These are phyloP conservation scores for Mesembryanthemum crystallinum DNA, from an alignment of 148 eudicot species.

Conservation along the genomic window DNA sequence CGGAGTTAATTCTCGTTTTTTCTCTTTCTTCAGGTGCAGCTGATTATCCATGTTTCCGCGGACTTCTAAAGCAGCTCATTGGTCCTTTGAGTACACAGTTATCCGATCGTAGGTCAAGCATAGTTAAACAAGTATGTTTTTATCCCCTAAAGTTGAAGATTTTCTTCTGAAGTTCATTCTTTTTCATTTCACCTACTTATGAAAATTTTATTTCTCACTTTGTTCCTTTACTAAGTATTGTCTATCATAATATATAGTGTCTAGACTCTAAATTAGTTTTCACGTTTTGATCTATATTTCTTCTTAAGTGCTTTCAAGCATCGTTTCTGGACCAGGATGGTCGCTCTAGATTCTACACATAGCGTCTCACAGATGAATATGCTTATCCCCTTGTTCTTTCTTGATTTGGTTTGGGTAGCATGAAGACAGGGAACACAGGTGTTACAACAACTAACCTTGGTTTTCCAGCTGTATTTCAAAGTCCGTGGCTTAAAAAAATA, in stretches of 20 bases:
- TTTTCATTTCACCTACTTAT: not conserved
- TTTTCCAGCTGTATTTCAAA: not conserved
- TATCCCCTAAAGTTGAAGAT: not conserved
- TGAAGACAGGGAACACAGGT: not conserved
- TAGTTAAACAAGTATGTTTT: constrained; percentile 78
- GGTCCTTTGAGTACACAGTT: constrained; percentile 83
- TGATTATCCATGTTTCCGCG: constrained; percentile 88
- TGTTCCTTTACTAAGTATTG: not conserved
- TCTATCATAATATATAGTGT: not conserved
- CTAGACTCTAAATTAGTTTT: not conserved
- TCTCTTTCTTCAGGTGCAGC: constrained; percentile 54
- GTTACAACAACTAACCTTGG: not conserved
- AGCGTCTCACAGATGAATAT: not conserved
- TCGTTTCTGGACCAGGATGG: not conserved
- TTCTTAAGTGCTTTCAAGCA: not conserved
- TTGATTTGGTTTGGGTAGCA: not conserved
- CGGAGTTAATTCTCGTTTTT: not conserved
- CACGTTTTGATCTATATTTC: not conserved
- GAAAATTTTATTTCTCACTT: not conserved
- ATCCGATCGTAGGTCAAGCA: constrained; percentile 90
- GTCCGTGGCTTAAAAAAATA: too few relatives aligned
- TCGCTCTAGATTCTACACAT: not conserved
- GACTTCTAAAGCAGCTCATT: constrained; percentile 85
- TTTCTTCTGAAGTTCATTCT: not conserved
- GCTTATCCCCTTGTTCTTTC: not conserved